phyloP scores from a whole-genome alignment of 2,329 filamentous ascomycete genomes.

The Reticulascus tulasneorum region DNA sequence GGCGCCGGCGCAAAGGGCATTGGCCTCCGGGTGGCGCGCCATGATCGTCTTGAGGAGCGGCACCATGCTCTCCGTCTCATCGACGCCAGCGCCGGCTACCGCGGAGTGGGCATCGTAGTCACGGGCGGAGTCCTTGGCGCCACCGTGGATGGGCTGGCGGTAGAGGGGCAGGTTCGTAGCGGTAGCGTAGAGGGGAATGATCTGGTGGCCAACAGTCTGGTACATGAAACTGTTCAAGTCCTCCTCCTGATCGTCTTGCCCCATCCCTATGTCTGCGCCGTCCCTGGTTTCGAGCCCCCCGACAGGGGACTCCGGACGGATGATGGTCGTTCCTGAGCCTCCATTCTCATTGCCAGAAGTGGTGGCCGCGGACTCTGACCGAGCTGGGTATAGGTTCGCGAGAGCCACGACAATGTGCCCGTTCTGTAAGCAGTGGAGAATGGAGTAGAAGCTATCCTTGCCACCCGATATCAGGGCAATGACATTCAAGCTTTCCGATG shows the following conservation, averaged over 20 bases:
- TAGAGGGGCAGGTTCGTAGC: conserved; percentile 82
- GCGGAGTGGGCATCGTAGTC: conserved; percentile 54
- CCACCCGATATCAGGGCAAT: conserved; percentile 93
- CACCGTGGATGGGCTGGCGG: conserved; percentile 70
- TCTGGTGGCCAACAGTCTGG: conserved; percentile 87
- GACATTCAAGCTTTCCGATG: conserved; percentile 59
- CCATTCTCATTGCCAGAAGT: no score
- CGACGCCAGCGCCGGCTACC: conserved; percentile 31
- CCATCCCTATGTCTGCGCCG: conserved; percentile 7
- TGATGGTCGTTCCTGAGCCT: no score
- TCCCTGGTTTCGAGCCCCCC: conserved; percentile 1
- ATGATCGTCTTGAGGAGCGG: conserved; percentile 68
- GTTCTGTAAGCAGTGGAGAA: conserved; percentile 84
- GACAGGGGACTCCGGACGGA: no score
- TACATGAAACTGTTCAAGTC: conserved; percentile 99
- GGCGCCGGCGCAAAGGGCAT: conserved; percentile 85
- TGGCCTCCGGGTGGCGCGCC: conserved; percentile 68
- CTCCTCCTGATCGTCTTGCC: conserved; percentile 22
- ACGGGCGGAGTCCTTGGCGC: conserved; percentile 64
- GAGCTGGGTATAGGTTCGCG: conserved; percentile 74
- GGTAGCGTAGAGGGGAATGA: conserved; percentile 79
- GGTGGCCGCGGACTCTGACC: conserved; percentile 6
- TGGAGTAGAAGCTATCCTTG: conserved; percentile 93
- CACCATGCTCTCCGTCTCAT: conserved; percentile 87
- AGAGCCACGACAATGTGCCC: conserved; percentile 83